phyloP scores from a whole-genome alignment of 305 asterid genomes.

The Rubia tinctorum region DNA sequence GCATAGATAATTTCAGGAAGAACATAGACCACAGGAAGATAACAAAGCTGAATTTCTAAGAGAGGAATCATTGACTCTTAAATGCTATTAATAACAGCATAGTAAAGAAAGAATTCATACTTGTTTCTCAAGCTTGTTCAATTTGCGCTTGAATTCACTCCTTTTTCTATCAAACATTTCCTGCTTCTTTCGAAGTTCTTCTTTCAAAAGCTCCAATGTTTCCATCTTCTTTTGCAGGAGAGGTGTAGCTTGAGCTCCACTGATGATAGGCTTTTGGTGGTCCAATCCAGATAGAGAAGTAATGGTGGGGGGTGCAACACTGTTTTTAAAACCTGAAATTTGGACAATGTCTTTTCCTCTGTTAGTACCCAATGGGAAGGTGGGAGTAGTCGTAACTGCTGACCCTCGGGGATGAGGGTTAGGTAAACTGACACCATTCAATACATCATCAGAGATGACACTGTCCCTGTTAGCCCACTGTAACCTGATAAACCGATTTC shows the following conservation, averaged over 20 bases:
- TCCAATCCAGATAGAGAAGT: conserved; percentile 39
- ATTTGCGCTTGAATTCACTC: conserved; percentile 64
- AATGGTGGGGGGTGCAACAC: conserved; percentile 30
- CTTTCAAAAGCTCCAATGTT: conserved; percentile 77
- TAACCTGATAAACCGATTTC: conserved; percentile 93
- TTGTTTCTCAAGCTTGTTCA: conserved; percentile 76
- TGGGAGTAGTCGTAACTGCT: conserved; percentile 29
- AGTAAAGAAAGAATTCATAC: conserved; percentile 34
- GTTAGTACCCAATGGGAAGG: conserved; percentile 35
- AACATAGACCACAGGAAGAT: background rate
- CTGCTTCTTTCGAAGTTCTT: conserved; percentile 94
- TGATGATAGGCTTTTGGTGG: conserved; percentile 41
- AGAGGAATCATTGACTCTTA: background rate
- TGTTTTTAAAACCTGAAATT: conserved; percentile 38
- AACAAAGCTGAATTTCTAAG: conserved; percentile 3
- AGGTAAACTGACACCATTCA: conserved; percentile 31
- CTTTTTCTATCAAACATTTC: conserved; percentile 96
- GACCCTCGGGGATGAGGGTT: conserved; percentile 22
- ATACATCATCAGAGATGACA: conserved; percentile 55
- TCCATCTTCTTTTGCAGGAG: conserved; percentile 70
- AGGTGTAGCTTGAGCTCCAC: conserved; percentile 58
- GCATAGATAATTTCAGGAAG: background rate
- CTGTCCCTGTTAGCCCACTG: conserved; percentile 97
- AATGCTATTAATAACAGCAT: background rate
- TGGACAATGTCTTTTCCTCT: conserved; percentile 55